Evolutionary conservation across 352 stramenopile genomes (phyloP).

Genomic region (Globisporangium solare): DNA sequence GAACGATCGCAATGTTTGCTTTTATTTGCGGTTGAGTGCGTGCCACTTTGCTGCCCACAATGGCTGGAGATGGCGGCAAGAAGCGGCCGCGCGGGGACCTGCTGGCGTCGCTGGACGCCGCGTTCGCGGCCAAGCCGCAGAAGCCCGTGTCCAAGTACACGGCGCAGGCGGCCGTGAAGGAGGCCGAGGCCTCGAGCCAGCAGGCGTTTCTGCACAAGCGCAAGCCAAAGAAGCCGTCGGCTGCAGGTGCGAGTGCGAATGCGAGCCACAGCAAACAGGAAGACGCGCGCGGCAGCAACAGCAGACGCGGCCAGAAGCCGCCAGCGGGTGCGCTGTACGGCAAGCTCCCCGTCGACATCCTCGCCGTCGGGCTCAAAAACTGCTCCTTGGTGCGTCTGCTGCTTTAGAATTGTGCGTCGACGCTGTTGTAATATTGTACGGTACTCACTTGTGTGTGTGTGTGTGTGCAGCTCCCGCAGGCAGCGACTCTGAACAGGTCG

Average conservation of each 20-base stretch:
- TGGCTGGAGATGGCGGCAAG: constrained; percentile 27
- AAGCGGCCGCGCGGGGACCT: constrained; percentile 69
- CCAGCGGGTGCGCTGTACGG: constrained; percentile 47
- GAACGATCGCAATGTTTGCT: too few relatives aligned
- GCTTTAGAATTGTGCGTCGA: too few relatives aligned
- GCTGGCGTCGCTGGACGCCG: constrained; percentile 71
- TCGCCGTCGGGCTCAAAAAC: constrained; percentile 57
- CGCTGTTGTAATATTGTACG: too few relatives aligned
- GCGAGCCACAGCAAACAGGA: constrained; percentile 6
- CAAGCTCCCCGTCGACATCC: constrained; percentile 38
- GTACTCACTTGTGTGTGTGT: too few relatives aligned
- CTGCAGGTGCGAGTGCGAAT: too few relatives aligned
- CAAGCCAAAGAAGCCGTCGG: constrained; percentile 45
- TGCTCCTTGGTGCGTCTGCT: constrained; percentile 49
- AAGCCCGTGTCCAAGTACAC: constrained; percentile 62
- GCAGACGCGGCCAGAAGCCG: constrained; percentile 8
- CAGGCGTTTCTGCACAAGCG: constrained; percentile 60
- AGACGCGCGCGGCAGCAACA: constrained; percentile 12
- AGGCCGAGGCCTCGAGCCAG: constrained; percentile 30
- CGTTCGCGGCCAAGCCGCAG: constrained; percentile 41
- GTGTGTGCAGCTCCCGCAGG: constrained; percentile 23
- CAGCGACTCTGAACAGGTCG: constrained; percentile 18
- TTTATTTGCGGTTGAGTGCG: too few relatives aligned
- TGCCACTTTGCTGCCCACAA: constrained; percentile 2
- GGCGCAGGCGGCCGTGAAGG: constrained; percentile 38